phyloP scores from a whole-genome alignment of 805 yeast genomes.

The Torulaspora microellipsoides region DNA sequence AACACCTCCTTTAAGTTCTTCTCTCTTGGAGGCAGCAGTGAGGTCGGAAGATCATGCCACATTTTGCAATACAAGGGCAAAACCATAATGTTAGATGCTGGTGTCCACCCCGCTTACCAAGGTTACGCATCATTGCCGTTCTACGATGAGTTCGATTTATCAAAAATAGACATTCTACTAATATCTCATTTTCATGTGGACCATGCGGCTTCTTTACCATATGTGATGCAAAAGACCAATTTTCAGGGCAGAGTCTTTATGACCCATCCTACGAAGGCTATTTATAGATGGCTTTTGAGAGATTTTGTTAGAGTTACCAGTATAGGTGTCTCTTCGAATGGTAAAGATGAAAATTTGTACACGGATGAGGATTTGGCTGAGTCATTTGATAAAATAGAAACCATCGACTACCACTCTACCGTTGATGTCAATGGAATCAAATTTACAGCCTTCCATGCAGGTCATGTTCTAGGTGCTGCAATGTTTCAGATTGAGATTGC shows the following conservation, averaged over 20 bases:
- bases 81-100: slow-evolving; percentile 95
- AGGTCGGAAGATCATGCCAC: slow-evolving; percentile 96
- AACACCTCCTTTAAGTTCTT: slow-evolving; percentile 57
- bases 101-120: slow-evolving; percentile 91
- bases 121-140: slow-evolving; percentile 92
- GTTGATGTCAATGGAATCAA: slow-evolving; percentile 90
- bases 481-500: slow-evolving; percentile 96
- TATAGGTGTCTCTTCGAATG: slow-evolving; percentile 41
- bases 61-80: slow-evolving; percentile 88
- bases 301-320: slow-evolving; percentile 91
- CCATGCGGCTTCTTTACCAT: slow-evolving; percentile 97
- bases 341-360: slow-evolving; percentile 52
- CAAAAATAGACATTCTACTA: slow-evolving; percentile 77
- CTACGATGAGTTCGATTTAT: slow-evolving; percentile 89
- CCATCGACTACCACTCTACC: slow-evolving; percentile 93
- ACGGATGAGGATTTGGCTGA: slow-evolving; percentile 86
- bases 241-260: slow-evolving; percentile 94
- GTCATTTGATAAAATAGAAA: slow-evolving; percentile 86
- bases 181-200: slow-evolving; percentile 96
- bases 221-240: slow-evolving; percentile 94
- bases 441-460: slow-evolving; percentile 98
- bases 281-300: slow-evolving; percentile 88
- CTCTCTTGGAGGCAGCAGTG: slow-evolving; percentile 97
- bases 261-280: slow-evolving; percentile 99
- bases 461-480: slow-evolving; percentile 99